Conservation (phyloP, 2,329 filamentous ascomycete genomes). For the Sporothrix brasiliensis region DNA sequence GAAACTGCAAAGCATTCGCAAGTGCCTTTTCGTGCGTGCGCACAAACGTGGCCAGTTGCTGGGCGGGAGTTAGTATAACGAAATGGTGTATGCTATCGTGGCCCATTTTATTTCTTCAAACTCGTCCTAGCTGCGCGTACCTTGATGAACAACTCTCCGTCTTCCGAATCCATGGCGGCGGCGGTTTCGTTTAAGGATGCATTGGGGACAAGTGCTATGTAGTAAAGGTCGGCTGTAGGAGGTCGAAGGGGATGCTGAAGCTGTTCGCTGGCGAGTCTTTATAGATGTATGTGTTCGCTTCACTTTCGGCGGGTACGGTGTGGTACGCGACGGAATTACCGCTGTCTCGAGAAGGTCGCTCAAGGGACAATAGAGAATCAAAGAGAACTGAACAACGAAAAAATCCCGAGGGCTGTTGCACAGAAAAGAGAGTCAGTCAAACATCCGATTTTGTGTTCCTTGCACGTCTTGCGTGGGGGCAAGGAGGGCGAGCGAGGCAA, state of each 20-base stretch:
- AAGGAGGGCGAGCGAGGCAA: conserved; percentile 5
- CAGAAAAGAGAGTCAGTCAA: conserved; percentile 31
- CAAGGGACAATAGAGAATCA: conserved; percentile 1
- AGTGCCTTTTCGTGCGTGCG: conserved; percentile 96
- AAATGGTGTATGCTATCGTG: neutral
- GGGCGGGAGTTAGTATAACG: conserved; percentile 31
- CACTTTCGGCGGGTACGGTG: conserved; percentile 21
- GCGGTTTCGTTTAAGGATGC: conserved; percentile 51
- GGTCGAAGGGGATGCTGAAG: neutral
- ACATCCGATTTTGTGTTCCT: conserved; percentile 24
- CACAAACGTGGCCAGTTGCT: conserved; percentile 96
- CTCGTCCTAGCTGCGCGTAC: conserved; percentile 46
- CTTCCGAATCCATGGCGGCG: conserved; percentile 80
- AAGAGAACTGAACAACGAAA: neutral
- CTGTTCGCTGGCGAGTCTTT: conserved; percentile 16
- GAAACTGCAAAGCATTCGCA: conserved; percentile 89
- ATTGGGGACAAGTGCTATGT: conserved; percentile 43
- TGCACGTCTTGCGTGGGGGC: conserved; percentile 8
- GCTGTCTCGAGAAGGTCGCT: conserved; percentile 17
- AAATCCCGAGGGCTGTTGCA: conserved; percentile 29
- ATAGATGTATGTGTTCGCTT: conserved; percentile 10
- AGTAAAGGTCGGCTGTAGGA: conserved; percentile 33
- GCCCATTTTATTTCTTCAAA: neutral
- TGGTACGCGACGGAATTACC: conserved; percentile 30
- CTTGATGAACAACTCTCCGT: conserved; percentile 88